These are phyloP conservation scores for Penicillium bialowiezense DNA, from an alignment of 495 filamentous ascomycete species.

Conservation along the genomic window DNA sequence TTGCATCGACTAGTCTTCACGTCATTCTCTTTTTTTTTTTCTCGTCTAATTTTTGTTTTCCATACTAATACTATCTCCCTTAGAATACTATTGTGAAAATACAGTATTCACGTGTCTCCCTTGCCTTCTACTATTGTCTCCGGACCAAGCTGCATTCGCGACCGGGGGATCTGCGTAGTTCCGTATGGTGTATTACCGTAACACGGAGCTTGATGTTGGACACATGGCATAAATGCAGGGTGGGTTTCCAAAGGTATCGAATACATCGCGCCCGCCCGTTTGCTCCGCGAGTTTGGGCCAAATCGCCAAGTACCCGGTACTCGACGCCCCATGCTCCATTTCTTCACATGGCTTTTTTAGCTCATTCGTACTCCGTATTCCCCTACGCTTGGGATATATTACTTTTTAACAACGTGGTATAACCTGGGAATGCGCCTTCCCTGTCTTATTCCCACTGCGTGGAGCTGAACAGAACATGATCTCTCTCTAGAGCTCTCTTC, in stretches of 20 bases:
- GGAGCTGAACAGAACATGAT: too few relatives aligned
- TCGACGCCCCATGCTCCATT: not conserved
- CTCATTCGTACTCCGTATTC: too few relatives aligned
- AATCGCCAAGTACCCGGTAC: not conserved
- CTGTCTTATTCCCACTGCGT: too few relatives aligned
- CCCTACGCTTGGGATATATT: too few relatives aligned
- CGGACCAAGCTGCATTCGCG: conserved; percentile 12
- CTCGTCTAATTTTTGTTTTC: not conserved
- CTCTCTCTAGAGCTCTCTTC: too few relatives aligned
- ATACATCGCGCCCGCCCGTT: not conserved
- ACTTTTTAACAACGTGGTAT: too few relatives aligned
- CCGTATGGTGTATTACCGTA: not conserved
- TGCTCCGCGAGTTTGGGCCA: not conserved
- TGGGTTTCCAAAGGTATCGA: not conserved
- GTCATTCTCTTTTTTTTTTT: conserved; percentile 6
- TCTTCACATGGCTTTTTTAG: conserved; percentile 1
- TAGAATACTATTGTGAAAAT: conserved; percentile 10
- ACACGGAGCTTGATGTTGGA: conserved; percentile 12
- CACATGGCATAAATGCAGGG: conserved; percentile 16
- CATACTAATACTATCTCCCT: not conserved
- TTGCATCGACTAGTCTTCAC: conserved; percentile 5
- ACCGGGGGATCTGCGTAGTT: conserved; percentile 10
- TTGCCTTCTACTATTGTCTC: not conserved
- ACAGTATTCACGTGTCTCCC: conserved; percentile 10
- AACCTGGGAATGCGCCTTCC: too few relatives aligned